Base-by-base conservation (phyloP, 2,329 filamentous ascomycete species). In the Aquanectria penicillioides region DNA sequence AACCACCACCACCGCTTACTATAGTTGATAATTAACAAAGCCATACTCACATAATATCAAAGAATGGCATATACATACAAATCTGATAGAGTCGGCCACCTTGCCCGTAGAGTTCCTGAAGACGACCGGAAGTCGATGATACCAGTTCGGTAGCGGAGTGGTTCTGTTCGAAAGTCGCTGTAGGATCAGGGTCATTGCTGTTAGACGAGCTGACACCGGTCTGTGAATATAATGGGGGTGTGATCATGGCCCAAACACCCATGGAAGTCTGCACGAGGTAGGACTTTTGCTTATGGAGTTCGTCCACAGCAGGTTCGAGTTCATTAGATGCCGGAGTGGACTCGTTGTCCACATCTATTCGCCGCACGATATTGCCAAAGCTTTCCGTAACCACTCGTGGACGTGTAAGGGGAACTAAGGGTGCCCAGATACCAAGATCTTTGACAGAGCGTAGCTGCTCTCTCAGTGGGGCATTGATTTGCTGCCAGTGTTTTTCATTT, bases 1-100 rank as follows among this genome's bases (percentile, higher is more conserved):
- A 96, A 17, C 92, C 92, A 36, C 92, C 92, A 40, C 92, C 92
- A 5, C 92, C 92, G 68, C 91, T 93, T 62, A 94, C 85, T 83
- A n/a, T n/a, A n/a, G n/a, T n/a, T n/a, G n/a, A n/a, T n/a, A 37
- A 31, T 31, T 7, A 12, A 2, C 25, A 4, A 18, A 29, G 43
- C 74, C 56, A 75, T 66, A 15, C 29, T 3, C 17, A 41, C 11
- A 26, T 11, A 26, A 2, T 25, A 11, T 9, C n/a, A 23, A 10
- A 1, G 2, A 10, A 36, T 1, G 20, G n/a, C n/a, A 3, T 20
- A 6, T 20, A 63, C 73, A 20, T 69, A 75, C 74, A 68, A 10
- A 77, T 73, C 61, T 75, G 71, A 57, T 83, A 81, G 12, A 85
- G 52, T 10, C 79, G 78, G 26, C 81, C 80, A 2, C 81, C 80